phyloP scores from a whole-genome alignment of 495 filamentous ascomycete genomes.

The Ramalina intermedia region DNA sequence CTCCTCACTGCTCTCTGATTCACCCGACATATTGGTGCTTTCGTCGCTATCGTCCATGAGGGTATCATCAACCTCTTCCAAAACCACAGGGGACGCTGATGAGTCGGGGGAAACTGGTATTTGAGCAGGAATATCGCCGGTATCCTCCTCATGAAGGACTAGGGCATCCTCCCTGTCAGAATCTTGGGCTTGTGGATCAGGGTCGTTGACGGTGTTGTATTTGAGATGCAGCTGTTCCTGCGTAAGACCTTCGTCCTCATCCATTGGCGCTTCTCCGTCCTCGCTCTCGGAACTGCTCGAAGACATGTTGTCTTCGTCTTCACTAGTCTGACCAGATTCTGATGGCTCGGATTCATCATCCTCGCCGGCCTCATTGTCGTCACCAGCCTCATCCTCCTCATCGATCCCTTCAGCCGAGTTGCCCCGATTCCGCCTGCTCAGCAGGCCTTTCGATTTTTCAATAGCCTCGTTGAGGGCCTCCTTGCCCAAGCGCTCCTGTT shows the following conservation, averaged over 20 bases:
- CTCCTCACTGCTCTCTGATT: slow-evolving; percentile 51
- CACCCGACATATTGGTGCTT: slow-evolving; percentile 81
- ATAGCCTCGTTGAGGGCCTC: slow-evolving; percentile 73
- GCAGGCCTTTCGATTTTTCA: slow-evolving; percentile 46
- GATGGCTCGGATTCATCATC: slow-evolving; percentile 27
- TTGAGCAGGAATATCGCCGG: neutral
- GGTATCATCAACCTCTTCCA: slow-evolving; percentile 54
- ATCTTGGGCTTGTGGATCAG: neutral
- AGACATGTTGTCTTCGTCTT: slow-evolving; percentile 63
- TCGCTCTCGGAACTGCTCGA: slow-evolving; percentile 45
- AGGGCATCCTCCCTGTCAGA: neutral
- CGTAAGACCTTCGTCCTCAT: slow-evolving; percentile 61
- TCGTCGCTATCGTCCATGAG: slow-evolving; percentile 64
- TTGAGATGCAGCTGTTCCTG: slow-evolving; percentile 66
- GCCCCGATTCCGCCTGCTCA: slow-evolving; percentile 40
- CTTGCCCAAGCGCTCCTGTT: slow-evolving; percentile 68
- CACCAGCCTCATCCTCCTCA: slow-evolving; percentile 36
- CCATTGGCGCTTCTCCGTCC: slow-evolving; percentile 32
- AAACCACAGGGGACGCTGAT: slow-evolving; percentile 10
- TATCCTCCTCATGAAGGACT: neutral
- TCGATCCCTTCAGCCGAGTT: slow-evolving; percentile 27
- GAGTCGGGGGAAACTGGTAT: neutral
- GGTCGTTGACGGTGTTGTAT: slow-evolving; percentile 42
- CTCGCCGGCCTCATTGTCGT: slow-evolving; percentile 33
- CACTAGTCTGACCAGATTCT: slow-evolving; percentile 19